Conservation (phyloP, 192 early-diverging fungal species). For the Coemansia reversa region DNA sequence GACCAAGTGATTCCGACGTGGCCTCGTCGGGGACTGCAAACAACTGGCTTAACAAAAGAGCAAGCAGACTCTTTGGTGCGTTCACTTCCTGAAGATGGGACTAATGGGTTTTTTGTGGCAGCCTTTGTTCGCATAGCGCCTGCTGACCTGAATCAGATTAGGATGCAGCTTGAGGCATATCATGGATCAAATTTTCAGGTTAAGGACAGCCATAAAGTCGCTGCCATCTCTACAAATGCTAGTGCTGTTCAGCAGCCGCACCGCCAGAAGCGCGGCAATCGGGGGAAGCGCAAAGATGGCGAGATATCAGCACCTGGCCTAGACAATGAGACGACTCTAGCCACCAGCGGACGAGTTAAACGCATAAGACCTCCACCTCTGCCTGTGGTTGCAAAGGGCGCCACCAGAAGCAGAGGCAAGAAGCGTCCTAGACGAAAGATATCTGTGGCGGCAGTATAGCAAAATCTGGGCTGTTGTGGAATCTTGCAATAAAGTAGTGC, state of each 20-base stretch:
- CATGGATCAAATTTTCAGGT: constrained; percentile 5
- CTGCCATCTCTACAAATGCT: not conserved
- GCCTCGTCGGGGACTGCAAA: constrained; percentile 70
- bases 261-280: constrained; percentile 1
- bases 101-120: constrained; percentile 97
- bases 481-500: not conserved
- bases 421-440: constrained; percentile 26
- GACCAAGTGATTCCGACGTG: constrained; percentile 72
- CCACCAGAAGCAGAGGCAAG: constrained; percentile 22
- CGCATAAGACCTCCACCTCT: not conserved
- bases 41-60: constrained; percentile 28
- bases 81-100: constrained; percentile 77
- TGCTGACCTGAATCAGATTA: constrained; percentile 17
- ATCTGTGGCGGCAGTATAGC: not conserved
- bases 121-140: constrained; percentile 65
- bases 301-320: not conserved
- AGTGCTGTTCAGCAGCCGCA: not conserved
- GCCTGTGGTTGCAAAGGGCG: not conserved
- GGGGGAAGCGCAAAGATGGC: not conserved
- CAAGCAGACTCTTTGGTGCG: constrained; percentile 70
- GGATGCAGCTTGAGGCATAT: constrained; percentile 11
- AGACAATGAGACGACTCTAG: not conserved
- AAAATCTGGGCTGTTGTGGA: not conserved
- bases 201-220: not conserved
- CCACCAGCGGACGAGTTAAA: not conserved